Evolutionary conservation across 495 filamentous ascomycete species (phyloP), one percentile per base, ranked within the genome.

Genomic region (Penicillium bialowiezense): DNA sequence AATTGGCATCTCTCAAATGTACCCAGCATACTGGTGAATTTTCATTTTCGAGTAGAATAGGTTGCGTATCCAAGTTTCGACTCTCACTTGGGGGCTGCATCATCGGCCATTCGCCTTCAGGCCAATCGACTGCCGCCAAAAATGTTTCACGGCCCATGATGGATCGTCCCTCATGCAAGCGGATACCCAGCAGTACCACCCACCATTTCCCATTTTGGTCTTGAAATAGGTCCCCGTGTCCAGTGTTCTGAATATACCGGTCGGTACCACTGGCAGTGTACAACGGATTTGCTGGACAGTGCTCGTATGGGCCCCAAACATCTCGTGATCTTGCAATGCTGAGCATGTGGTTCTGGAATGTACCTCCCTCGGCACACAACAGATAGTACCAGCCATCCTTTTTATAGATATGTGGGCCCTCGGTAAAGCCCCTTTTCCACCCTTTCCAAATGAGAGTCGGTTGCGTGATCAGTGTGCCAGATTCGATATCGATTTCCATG

Each of bases 311-410:
- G 3, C 81, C 82, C 7, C 55, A 61, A 13, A 80, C 59, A 28
- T 55, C 67, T 55, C 58, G 72, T 3, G 79, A 79, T 3, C 80
- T 71, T 3, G 76, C 77, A 50, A 84, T 80, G 0, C 74, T 78
- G 20, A 69, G 71, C 58, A 71, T 69, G 55, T 85, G 82, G 18
- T 70, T 55, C 0, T 75, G 39, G 3, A 71, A 79, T 1, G 83
- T 84, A 13, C 81, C 82, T 1, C 79, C 80, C 67, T 86, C 82
- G 0, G 81, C 82, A 32, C 79, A 78, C 48, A 86, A 57, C 29
- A 87, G 68, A 50, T 87, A 86, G 54, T 85, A 85, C 65, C 73
- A 84, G 0, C 73, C 80, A 51, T 81, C 79, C 39, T 80, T 79
- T 43, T 73, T 74, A 61, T 84, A 86, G 15, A 85, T 53, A 45